These are phyloP conservation scores for Tricharina praecox DNA, from an alignment of 495 filamentous ascomycete species.

Conservation along the genomic window DNA sequence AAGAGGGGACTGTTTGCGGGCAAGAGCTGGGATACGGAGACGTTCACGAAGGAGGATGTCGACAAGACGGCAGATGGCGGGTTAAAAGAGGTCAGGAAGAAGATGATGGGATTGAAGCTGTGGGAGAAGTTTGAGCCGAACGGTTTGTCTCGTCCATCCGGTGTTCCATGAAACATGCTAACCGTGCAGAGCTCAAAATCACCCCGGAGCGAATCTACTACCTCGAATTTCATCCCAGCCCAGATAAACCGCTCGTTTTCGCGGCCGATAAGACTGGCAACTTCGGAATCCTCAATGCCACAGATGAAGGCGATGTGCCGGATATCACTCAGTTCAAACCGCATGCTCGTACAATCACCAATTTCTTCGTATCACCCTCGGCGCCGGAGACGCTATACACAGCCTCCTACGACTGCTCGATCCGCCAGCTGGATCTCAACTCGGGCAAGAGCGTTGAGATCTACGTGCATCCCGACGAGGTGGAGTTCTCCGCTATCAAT, in stretches of 20 bases:
- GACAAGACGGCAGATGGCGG: conserved; percentile 63
- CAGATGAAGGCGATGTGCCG: conserved; percentile 28
- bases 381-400: conserved; percentile 58
- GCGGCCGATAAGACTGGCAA: conserved; percentile 83
- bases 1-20: conserved; percentile 43
- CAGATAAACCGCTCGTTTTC: conserved; percentile 76
- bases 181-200: conserved; percentile 85
- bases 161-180: too few species aligned
- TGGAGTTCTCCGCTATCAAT: conserved; percentile 68
- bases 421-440: conserved; percentile 70
- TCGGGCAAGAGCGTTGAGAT: conserved; percentile 62
- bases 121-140: conserved; percentile 31
- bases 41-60: conserved; percentile 67
- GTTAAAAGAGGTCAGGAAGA: conserved; percentile 57
- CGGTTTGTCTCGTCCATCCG: too few species aligned
- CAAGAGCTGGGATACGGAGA: conserved; percentile 50
- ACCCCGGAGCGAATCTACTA: conserved; percentile 60
- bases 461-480: conserved; percentile 52
- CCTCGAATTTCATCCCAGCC: conserved; percentile 74
- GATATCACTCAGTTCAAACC: conserved; percentile 72
- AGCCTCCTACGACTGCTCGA: conserved; percentile 84
- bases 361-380: conserved; percentile 56
- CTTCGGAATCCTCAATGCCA: conserved; percentile 66
- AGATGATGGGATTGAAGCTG: conserved; percentile 61
- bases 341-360: conserved; percentile 74